Base-by-base conservation (phyloP, 208 protist genomes). In the Leishmania turanica region DNA sequence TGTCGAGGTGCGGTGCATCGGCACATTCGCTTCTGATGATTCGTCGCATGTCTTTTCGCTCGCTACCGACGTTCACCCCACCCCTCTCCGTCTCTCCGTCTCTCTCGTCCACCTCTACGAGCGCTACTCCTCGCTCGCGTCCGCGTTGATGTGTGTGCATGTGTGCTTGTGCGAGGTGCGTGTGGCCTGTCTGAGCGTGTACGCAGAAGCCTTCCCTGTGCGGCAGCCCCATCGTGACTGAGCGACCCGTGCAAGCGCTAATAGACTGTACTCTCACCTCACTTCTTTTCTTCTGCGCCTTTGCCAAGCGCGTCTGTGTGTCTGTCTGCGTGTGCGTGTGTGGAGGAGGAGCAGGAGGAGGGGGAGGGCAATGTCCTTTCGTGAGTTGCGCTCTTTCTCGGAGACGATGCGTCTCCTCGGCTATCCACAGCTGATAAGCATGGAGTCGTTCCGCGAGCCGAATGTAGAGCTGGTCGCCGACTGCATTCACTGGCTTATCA, bases 381-480 rank as follows among this genome's bases (percentile, higher is more conserved):
- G 97, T 62, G 97, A 99, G 81, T 80, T 99, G 37, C 95, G 96
- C 62, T 96, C 96, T 81, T 99, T 99, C 77, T 90, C 97, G 68
- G 97, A 99, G 89, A 98, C 97, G 69, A 98, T 99, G 97, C 92
- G 97, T 62, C 87, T 96, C 51, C 91, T 99, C 68, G 98, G 98
- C 37, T 99, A 99, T 82, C 93, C 92, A 0, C 91, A 93, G n/a
- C 91, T 97, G 34, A 98, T 99, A 81, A 99, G 97, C 77, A 97
- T 99, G 90, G 98, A 99, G 75, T 99, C 97, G 24, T 99, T 99
- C 86, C 91, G 97, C n/a, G 93, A 84, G 24, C 98, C 98, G 27
- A 99, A 99, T 79, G 99, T 99, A 31, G 96, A 98, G 88, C 85
- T 99, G 6, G 97, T 99, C 3, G 96, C 96, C 1, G 95, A 99